Evolutionary conservation across 176 grass and related monocot species (phyloP).

Genomic region (Guadua angustifolia): DNA sequence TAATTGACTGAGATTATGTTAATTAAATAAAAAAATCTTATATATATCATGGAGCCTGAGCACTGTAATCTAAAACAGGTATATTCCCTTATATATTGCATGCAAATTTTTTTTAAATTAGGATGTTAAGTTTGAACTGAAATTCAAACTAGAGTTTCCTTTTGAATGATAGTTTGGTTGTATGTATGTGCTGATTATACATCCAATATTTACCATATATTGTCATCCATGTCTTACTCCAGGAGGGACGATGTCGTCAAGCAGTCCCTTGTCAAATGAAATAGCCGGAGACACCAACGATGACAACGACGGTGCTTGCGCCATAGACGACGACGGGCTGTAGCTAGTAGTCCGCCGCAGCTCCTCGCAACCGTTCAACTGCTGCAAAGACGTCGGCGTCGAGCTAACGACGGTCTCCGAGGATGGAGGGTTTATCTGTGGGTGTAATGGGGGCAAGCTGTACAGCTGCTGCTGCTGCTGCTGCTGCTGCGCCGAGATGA

Average conservation of each 20-base stretch:
- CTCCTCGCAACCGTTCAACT: constrained; percentile 18
- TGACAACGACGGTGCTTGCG: not conserved
- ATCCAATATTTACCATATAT: constrained; percentile 30
- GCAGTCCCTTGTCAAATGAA: constrained; percentile 57
- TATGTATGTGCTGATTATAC: too few relatives aligned
- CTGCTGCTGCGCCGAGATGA: constrained; percentile 34
- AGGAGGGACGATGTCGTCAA: constrained; percentile 84
- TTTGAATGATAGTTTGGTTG: too few relatives aligned
- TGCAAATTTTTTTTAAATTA: too few relatives aligned
- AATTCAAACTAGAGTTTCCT: too few relatives aligned
- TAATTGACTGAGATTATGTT: not conserved
- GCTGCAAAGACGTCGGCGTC: not conserved
- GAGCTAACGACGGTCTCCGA: constrained; percentile 25
- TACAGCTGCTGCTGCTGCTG: constrained; percentile 38
- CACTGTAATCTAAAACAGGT: too few relatives aligned
- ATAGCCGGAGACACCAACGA: constrained; percentile 9
- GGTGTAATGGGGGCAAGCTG: constrained; percentile 33
- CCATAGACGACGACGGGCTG: not conserved
- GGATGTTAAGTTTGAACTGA: too few relatives aligned
- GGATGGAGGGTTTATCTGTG: constrained; percentile 24
- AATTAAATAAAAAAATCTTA: not conserved
- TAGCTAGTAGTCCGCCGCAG: not conserved
- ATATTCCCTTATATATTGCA: too few relatives aligned
- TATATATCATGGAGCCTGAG: not conserved
- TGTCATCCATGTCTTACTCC: constrained; percentile 65